These are phyloP conservation scores for Geranomyces variabilis DNA, from an alignment of 192 early-diverging fungal species.

Conservation along the genomic window DNA sequence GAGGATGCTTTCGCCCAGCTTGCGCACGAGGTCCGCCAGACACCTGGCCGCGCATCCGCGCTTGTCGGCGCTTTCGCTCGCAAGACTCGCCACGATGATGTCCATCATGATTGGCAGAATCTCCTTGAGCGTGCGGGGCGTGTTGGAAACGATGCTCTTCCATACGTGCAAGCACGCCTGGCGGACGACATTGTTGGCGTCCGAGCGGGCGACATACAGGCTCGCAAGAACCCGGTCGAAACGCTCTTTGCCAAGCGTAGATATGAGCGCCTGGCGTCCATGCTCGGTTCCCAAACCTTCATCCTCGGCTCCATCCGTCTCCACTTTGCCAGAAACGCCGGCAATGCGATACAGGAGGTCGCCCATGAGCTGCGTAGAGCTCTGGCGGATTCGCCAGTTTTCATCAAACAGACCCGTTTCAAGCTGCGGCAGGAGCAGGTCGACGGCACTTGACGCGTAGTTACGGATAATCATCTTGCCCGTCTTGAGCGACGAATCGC, in stretches of 20 bases:
- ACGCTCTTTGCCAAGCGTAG: slow-evolving; percentile 84
- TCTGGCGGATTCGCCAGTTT: slow-evolving; percentile 96
- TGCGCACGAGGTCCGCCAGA: slow-evolving; percentile 90
- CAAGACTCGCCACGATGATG: slow-evolving; percentile 81
- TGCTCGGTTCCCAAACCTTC: slow-evolving; percentile 68
- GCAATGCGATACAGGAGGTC: slow-evolving; percentile 92
- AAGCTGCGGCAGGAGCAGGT: slow-evolving; percentile 88
- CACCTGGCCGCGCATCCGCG: slow-evolving; percentile 88
- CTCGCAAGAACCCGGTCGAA: slow-evolving; percentile 84
- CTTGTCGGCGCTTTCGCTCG: slow-evolving; percentile 73
- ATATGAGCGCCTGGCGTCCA: slow-evolving; percentile 69
- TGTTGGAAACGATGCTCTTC: slow-evolving; percentile 95
- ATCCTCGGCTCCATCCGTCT: slow-evolving; percentile 58
- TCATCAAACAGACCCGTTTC: slow-evolving; percentile 87
- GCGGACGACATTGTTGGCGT: slow-evolving; percentile 79
- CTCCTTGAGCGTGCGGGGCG: slow-evolving; percentile 95
- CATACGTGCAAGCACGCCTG: slow-evolving; percentile 89
- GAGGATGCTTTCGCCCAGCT: slow-evolving; percentile 90
- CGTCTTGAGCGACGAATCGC: slow-evolving; percentile 88
- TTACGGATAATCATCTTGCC: slow-evolving; percentile 92
- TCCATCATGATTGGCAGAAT: slow-evolving; percentile 90
- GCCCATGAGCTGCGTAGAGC: slow-evolving; percentile 91
- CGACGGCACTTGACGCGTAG: slow-evolving; percentile 85
- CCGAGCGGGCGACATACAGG: slow-evolving; percentile 90
- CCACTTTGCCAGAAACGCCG: slow-evolving; percentile 73